phyloP scores from a whole-genome alignment of 352 stramenopile genomes.

The Aphanomyces invadans region DNA sequence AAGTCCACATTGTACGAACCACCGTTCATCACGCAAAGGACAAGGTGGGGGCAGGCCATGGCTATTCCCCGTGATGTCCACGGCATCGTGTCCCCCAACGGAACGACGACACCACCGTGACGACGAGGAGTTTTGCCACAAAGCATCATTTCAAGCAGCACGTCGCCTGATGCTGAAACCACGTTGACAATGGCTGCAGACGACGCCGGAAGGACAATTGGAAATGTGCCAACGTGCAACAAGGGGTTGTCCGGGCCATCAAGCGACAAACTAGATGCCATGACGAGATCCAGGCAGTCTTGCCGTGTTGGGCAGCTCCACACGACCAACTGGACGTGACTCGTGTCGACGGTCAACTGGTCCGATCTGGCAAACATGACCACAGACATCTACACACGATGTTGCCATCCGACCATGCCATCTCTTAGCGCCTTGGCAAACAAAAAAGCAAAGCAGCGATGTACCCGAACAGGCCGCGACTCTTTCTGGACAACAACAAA shows the following conservation, averaged over 20 bases:
- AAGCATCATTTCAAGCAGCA: background rate
- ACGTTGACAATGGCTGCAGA: background rate
- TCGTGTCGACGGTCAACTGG: background rate
- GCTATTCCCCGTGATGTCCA: background rate
- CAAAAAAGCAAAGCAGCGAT: no score
- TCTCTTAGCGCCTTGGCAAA: no score
- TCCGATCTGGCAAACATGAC: background rate
- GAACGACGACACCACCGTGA: background rate
- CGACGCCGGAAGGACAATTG: background rate
- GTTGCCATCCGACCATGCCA: background rate
- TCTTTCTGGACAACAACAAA: conserved; percentile 16
- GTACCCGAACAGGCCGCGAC: background rate
- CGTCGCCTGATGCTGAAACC: background rate
- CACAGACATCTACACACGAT: conserved; percentile 18
- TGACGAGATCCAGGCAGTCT: background rate
- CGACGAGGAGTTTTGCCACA: background rate
- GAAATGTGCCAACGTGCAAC: background rate
- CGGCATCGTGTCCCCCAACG: background rate
- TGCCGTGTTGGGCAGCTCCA: conserved; percentile 19
- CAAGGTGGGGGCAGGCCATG: background rate
- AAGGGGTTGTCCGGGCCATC: background rate
- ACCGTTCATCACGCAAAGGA: background rate
- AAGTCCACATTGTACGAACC: background rate
- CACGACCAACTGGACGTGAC: background rate
- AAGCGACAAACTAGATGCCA: background rate